Percentiles rank a stretch among this genome's conserved stretches.
These are phyloP conservation scores for Russula olivacea DNA, from an alignment of 768 basidiomycete genomes.

Conservation along the genomic window DNA sequence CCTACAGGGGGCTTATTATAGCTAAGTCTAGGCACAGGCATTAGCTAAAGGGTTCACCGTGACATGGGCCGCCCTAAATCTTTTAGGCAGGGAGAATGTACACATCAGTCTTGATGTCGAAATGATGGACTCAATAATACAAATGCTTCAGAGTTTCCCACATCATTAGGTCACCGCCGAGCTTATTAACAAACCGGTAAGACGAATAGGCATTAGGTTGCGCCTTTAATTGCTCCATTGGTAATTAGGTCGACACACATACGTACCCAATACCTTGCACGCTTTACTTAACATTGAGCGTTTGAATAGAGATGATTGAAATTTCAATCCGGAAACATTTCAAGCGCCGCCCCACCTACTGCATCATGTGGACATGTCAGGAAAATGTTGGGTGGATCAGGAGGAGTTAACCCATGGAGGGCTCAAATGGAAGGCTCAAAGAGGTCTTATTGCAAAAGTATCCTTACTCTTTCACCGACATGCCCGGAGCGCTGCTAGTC, in stretches of 20 bases:
- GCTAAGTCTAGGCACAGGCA: background rate
- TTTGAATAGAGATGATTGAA: background rate
- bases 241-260: background rate
- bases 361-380: background rate
- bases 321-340: background rate
- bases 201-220: background rate
- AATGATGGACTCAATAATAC: background rate
- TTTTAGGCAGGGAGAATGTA: background rate
- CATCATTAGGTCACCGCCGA: background rate
- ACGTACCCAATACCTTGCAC: background rate
- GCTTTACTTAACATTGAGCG: background rate
- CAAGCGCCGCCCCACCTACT: background rate
- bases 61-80: background rate
- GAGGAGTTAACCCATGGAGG: background rate
- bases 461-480: constrained; percentile 15
- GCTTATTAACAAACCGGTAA: background rate
- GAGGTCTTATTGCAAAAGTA: background rate
- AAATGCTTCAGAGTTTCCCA: background rate
- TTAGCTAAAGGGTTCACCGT: background rate
- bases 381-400: background rate
- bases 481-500: constrained; percentile 45
- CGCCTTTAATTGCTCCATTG: background rate
- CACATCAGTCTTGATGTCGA: background rate
- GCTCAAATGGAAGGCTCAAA: background rate
- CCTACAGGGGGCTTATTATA: background rate